These are phyloP conservation scores for Coniophora puteana DNA, from an alignment of 1,284 basidiomycete genomes.

Conservation along the genomic window DNA sequence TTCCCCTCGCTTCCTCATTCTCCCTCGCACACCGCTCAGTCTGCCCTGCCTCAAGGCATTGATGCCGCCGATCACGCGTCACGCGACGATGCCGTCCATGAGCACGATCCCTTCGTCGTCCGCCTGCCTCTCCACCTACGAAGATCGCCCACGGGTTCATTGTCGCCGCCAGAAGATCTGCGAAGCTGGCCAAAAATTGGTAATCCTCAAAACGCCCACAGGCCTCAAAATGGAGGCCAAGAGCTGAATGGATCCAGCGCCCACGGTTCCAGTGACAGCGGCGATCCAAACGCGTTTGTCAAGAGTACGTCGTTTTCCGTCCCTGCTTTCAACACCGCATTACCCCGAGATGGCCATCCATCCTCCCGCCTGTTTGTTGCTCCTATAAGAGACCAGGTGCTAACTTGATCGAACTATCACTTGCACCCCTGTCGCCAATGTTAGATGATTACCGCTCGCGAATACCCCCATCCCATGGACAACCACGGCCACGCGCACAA, in stretches of 20 bases:
- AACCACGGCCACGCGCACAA: no score
- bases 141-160: slow-evolving; percentile 24
- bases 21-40: slow-evolving; percentile 5
- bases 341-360: not conserved
- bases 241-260: no score
- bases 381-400: no score
- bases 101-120: slow-evolving; percentile 45
- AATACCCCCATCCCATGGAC: no score
- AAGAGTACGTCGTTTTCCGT: slow-evolving; percentile 43
- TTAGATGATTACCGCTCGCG: no score
- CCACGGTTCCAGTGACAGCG: no score
- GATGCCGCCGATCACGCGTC: no score
- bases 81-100: slow-evolving; percentile 15
- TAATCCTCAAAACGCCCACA: slow-evolving; percentile 21
- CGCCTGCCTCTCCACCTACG: slow-evolving; percentile 28
- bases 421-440: no score
- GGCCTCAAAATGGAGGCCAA: slow-evolving; percentile 18
- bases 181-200: slow-evolving; percentile 48
- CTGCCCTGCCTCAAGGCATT: slow-evolving; percentile 23
- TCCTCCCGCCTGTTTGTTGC: not conserved
- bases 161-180: slow-evolving; percentile 16
- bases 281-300: slow-evolving; percentile 9
- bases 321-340: no score
- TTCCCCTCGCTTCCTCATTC: slow-evolving; percentile 1
- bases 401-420: no score